Evolutionary conservation across 208 protist genomes (phyloP).

Genomic region (Porcisia hertigi): DNA sequence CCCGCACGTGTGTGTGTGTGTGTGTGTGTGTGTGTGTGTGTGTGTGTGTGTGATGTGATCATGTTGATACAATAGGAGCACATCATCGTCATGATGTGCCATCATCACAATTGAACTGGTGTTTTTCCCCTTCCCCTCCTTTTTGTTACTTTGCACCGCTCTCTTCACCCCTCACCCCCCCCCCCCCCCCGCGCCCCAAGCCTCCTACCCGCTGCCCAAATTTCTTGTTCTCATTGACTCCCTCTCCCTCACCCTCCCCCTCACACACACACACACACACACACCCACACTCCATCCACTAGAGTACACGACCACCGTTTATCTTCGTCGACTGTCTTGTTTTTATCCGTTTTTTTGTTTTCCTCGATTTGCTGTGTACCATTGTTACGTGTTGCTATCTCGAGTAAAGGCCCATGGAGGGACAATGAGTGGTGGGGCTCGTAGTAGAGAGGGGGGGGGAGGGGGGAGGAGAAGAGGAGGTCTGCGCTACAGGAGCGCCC

Average conservation of each 20-base stretch:
- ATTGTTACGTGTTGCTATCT: not conserved
- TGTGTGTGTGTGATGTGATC: not conserved
- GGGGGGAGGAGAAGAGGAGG: not conserved
- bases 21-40: not conserved
- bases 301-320: not conserved
- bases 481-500: not conserved
- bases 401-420: not conserved
- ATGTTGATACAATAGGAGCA: not conserved
- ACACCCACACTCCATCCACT: not conserved
- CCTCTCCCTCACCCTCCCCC: too few species aligned
- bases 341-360: not conserved
- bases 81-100: not conserved
- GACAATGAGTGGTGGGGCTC: not conserved
- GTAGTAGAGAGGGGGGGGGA: not conserved
- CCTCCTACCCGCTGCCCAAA: not conserved
- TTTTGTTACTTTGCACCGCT: too few species aligned
- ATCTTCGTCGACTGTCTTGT: not conserved
- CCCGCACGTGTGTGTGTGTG: not conserved
- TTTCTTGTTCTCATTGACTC: not conserved
- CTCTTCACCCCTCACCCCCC: too few species aligned
- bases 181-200: too few species aligned
- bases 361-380: slow-evolving; percentile 1
- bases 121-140: not conserved
- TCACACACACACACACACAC: too few species aligned
- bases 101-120: not conserved